These are phyloP conservation scores for Hippophae gyantsensis DNA, from an alignment of 306 rosid species.

Conservation along the genomic window DNA sequence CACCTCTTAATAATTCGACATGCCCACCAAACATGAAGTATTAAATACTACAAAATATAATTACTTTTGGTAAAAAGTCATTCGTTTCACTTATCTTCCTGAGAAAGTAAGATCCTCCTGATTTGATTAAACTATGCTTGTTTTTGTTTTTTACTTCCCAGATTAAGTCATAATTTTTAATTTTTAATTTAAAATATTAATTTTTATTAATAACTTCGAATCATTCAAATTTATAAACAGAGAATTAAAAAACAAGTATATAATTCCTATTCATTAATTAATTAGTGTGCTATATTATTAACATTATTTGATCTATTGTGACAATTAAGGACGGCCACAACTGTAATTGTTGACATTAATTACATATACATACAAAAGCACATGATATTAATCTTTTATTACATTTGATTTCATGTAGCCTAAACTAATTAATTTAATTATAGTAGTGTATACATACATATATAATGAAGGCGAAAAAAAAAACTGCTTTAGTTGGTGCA, in stretches of 20 bases:
- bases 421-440: no score
- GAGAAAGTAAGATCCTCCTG: neutral
- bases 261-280: no score
- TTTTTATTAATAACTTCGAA: no score
- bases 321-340: constrained; percentile 16
- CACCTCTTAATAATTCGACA: constrained; percentile 25
- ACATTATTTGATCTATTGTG: constrained; percentile 2
- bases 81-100: neutral
- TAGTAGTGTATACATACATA: neutral
- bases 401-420: constrained; percentile 8
- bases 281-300: no score
- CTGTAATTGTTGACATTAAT: constrained; percentile 13
- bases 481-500: constrained; percentile 23
- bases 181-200: no score
- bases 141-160: neutral
- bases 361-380: constrained; percentile 17
- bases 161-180: neutral
- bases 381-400: constrained; percentile 6
- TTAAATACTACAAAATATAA: neutral
- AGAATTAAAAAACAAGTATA: no score
- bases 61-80: neutral
- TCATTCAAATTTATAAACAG: no score
- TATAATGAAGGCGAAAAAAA: constrained; percentile 21
- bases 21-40: constrained; percentile 2
- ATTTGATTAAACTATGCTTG: neutral